Evolutionary conservation across 805 yeast genomes (phyloP).

Genomic region (Candida caryicola): DNA sequence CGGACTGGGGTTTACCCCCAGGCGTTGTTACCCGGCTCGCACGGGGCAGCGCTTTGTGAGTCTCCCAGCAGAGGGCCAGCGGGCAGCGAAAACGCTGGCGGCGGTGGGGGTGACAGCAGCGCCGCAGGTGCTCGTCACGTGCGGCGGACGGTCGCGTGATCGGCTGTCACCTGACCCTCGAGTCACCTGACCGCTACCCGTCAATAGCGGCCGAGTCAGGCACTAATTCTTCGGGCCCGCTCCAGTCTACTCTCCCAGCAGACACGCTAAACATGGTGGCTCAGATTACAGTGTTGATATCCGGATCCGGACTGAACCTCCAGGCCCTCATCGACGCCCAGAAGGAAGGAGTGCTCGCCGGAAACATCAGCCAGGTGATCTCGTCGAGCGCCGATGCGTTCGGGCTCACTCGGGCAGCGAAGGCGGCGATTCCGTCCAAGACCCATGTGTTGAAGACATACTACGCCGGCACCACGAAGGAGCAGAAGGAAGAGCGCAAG

Average conservation of each 20-base stretch:
- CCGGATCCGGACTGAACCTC: constrained; percentile 93
- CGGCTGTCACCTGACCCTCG: no score
- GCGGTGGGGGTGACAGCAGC: no score
- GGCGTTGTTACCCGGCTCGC: constrained; percentile 10
- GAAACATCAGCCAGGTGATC: constrained; percentile 66
- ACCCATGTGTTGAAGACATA: constrained; percentile 71
- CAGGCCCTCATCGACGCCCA: constrained; percentile 88
- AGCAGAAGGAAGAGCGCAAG: constrained; percentile 54
- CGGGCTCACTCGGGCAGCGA: constrained; percentile 77
- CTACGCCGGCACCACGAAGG: constrained; percentile 73
- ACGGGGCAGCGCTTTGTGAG: no score
- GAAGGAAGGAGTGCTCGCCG: constrained; percentile 30
- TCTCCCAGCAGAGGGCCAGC: no score
- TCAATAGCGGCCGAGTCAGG: no score
- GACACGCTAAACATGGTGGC: constrained; percentile 7
- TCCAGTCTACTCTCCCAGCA: no score
- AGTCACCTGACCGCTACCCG: no score
- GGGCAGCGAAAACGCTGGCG: no score
- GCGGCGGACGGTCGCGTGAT: no score
- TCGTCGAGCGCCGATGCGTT: constrained; percentile 86
- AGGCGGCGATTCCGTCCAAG: constrained; percentile 65
- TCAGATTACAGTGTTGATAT: constrained; percentile 71
- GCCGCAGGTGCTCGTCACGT: no score
- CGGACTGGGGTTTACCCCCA: constrained; percentile 6
- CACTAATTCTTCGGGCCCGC: no score